phyloP scores from a whole-genome alignment of 2,329 filamentous ascomycete genomes.

The Pseudogymnoascus sp. region DNA sequence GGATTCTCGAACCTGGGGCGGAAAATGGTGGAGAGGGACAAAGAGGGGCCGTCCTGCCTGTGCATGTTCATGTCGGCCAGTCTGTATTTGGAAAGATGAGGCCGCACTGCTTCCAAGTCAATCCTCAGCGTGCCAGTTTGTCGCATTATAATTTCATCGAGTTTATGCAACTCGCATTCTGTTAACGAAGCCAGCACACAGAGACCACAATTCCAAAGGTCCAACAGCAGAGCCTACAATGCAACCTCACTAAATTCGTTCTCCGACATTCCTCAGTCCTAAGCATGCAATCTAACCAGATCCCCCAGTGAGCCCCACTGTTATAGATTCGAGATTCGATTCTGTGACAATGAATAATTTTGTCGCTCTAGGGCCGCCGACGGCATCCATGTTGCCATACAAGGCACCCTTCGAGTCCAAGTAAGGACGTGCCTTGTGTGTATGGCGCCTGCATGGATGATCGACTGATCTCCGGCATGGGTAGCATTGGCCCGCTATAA shows the following conservation, averaged over 20 bases:
- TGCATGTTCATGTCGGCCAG: background rate
- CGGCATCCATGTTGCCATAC: background rate
- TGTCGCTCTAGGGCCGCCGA: background rate
- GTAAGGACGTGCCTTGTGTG: background rate
- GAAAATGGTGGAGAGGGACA: background rate
- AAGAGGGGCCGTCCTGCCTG: background rate
- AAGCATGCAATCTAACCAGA: background rate
- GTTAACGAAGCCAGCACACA: background rate
- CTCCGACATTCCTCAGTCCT: background rate
- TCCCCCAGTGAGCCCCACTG: background rate
- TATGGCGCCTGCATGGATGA: background rate
- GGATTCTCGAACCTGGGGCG: background rate
- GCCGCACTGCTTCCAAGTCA: constrained; percentile 5
- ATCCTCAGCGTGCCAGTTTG: background rate
- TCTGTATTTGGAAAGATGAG: constrained; percentile 6
- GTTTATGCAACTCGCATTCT: background rate
- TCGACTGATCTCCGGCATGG: constrained; percentile 4
- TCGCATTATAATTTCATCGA: background rate
- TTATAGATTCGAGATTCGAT: background rate
- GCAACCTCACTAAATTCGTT: background rate
- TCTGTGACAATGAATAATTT: background rate
- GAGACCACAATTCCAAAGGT: background rate
- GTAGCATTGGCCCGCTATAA: background rate
- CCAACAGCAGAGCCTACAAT: background rate
- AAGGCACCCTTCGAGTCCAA: background rate